Conservation (phyloP, 306 rosid genomes). For the Neltuma alba region DNA sequence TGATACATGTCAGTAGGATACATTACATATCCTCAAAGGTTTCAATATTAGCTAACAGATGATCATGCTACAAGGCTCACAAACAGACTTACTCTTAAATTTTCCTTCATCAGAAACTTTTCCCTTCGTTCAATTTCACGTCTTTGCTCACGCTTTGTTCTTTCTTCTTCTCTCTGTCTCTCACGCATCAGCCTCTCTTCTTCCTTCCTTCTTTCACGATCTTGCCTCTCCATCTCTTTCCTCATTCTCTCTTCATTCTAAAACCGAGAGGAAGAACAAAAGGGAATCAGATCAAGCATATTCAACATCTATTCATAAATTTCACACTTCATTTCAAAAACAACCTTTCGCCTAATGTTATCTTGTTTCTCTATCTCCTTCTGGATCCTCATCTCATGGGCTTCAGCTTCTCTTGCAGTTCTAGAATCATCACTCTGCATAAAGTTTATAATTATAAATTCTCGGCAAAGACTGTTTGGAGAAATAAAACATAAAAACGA, state of each 20-base stretch:
- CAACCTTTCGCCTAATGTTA: slow-evolving; percentile 85
- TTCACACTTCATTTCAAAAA: slow-evolving; percentile 15
- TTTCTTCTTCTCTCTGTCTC: slow-evolving; percentile 87
- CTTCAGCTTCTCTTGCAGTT: slow-evolving; percentile 78
- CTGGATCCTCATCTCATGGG: slow-evolving; percentile 75
- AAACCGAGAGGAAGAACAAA: slow-evolving; percentile 22
- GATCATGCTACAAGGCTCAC: slow-evolving; percentile 2
- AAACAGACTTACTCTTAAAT: slow-evolving; percentile 62
- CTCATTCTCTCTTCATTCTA: slow-evolving; percentile 83
- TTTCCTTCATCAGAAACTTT: slow-evolving; percentile 80
- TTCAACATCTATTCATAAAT: slow-evolving; percentile 2
- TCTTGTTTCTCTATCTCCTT: slow-evolving; percentile 98
- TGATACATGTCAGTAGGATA: slow-evolving; percentile 25
- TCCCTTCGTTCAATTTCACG: slow-evolving; percentile 93
- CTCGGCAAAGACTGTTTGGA: slow-evolving; percentile 19
- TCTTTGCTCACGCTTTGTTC: slow-evolving; percentile 82
- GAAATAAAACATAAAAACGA: slow-evolving; percentile 31
- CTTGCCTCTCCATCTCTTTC: slow-evolving; percentile 93
- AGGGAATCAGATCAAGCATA: slow-evolving; percentile 17
- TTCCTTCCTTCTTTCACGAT: slow-evolving; percentile 92
- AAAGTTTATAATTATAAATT: slow-evolving; percentile 28
- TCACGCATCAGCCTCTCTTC: slow-evolving; percentile 96
- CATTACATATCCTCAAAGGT: slow-evolving; percentile 32
- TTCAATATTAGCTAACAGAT: slow-evolving; percentile 26
- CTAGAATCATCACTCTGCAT: slow-evolving; percentile 79